Base-by-base conservation (phyloP, 1,284 basidiomycete species). In the Pterulicium gracile region DNA sequence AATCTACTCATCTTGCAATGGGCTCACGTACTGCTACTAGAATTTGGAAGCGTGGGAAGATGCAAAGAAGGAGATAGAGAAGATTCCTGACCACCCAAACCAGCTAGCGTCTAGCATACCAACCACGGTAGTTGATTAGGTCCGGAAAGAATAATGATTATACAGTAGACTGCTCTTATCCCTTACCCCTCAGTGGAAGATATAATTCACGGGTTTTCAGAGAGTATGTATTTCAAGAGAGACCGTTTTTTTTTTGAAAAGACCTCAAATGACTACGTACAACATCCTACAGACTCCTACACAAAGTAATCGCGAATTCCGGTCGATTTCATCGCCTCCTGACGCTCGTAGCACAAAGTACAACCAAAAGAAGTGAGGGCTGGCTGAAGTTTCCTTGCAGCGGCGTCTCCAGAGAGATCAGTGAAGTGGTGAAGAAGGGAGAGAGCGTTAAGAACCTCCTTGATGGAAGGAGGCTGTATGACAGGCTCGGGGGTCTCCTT, bases 31-130 rank as follows among this genome's bases (percentile, higher is more conserved):
- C 24, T 45, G 22, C 42, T 41, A 46, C 17, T 57, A 96, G 92
- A 98, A 98, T 64, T 72, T 98, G 48, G 88, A 95, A 58, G 88
- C 87, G 47, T 98, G 95, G 95, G 85, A 96, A 66, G 90, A 91
- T 56, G 95, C 92, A 7, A 92, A 92, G 70, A 77, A 76, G 52
- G 92, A 94, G 57, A 88, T 96, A 53, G 79, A 81, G 42, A 83
- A 82, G 60, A 92, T 98, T 60, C 83, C 89, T 43, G 79, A 84
- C 52, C 91, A 95, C 62, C 90, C 88, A 27, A 95, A 93, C 15
- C 27, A 15, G 27, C 10, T 34, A n/a, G n/a, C n/a, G n/a, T n/a
- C n/a, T n/a, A n/a, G n/a, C n/a, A n/a, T n/a, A n/a, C n/a, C n/a
- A n/a, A n/a, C n/a, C n/a, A n/a, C n/a, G n/a, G n/a, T n/a, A n/a